Evolutionary conservation across 2,329 filamentous ascomycete species (phyloP).

Genomic region (Thielaviopsis punctulata): DNA sequence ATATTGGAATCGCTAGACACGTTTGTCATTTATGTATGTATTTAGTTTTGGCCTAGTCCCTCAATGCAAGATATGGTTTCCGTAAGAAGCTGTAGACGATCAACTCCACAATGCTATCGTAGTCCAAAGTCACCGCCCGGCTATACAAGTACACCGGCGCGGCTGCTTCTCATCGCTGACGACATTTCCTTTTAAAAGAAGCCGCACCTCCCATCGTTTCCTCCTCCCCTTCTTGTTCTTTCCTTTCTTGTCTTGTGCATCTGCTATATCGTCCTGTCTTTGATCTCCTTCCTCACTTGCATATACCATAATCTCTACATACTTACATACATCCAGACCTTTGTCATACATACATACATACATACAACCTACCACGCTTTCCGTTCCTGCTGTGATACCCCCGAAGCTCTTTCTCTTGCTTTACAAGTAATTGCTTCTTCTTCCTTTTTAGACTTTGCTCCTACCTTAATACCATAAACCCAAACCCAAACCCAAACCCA

Average conservation of each 20-base stretch:
- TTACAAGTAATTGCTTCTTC: background rate
- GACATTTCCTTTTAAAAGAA: background rate
- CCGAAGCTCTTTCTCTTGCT: slow-evolving; percentile 2
- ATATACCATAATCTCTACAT: background rate
- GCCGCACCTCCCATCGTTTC: background rate
- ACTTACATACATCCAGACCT: background rate
- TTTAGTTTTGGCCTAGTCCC: no score
- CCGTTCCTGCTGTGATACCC: slow-evolving; percentile 12
- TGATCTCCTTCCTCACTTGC: background rate
- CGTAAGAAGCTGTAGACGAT: no score
- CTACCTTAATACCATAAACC: background rate
- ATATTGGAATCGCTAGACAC: background rate
- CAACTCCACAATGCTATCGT: no score
- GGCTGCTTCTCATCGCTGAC: background rate
- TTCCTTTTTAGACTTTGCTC: background rate
- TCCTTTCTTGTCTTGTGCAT: background rate
- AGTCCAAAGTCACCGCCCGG: background rate
- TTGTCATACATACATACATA: background rate
- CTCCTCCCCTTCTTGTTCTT: background rate
- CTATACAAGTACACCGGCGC: background rate
- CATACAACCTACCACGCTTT: background rate
- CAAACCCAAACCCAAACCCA: background rate
- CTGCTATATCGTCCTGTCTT: background rate
- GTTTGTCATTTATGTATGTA: background rate
- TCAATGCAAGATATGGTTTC: no score